Evolutionary conservation across 192 early-diverging fungal genomes (phyloP), one percentile per base, ranked within the genome.

Genomic region (Glomus cerebriforme): DNA sequence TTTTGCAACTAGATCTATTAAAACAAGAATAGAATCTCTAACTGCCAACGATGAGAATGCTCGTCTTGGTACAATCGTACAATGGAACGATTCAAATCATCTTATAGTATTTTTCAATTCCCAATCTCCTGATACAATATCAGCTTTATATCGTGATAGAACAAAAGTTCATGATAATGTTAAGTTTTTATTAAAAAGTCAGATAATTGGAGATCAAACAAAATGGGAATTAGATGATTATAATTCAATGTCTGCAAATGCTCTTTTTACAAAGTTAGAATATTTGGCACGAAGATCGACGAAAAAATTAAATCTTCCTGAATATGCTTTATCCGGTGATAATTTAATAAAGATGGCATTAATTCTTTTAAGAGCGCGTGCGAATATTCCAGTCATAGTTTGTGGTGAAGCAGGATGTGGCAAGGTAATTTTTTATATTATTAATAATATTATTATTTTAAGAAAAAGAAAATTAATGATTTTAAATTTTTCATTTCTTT

Each of bases 291-390:
- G 74, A n/a, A 76, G 37, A 35, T 65, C 58, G 7, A 58, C 34
- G 19, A 37, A n/a, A 69, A 22, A 64, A 24, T 7, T 27, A 3
- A 71, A 58, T 19, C 19, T 22, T 19, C 49, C 49, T 19, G 49
- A 54, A 54, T 54, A 54, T 19, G 49, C 49, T 22, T 26, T 76
- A 29, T 35, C 22, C 12, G 34, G 37, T 24, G 74, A 76, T 24
- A 76, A 76, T 34, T 64, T 76, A 12, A 58, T 76, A 24, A 76
- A 76, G 29, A 76, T 76, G 74, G 74, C 74, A n/a, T 37, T 76
- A 54, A 54, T 54, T 54, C 49, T 54, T 54, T 54, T 54, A 54
- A 54, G 49, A 54, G 49, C 4, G 1, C 34, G 49, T 76, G 31
- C 32, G 27, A 76, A 65, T 58, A 65, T 76, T 60, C 74, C 74